phyloP scores from a whole-genome alignment of 2,329 filamentous ascomycete genomes.

The Clarireedia homoeocarpa region DNA sequence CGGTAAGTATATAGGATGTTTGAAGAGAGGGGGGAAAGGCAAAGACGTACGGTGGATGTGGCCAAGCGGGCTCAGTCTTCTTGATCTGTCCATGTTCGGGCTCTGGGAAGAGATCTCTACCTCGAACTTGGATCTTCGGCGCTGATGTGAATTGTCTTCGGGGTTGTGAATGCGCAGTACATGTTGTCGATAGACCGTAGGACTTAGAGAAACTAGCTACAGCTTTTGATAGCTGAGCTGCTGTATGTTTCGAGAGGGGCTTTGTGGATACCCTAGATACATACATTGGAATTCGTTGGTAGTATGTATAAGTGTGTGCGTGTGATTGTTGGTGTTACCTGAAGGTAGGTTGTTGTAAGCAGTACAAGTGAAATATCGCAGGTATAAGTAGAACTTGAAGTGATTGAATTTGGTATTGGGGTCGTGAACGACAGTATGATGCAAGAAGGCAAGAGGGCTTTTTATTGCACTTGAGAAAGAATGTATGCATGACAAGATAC shows the following conservation, averaged over 20 bases:
- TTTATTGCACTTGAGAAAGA: slow-evolving; percentile 4
- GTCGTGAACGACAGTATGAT: not conserved
- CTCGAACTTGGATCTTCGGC: slow-evolving; percentile 18
- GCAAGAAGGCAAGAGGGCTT: not conserved
- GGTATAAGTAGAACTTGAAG: not conserved
- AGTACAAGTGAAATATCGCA: not conserved
- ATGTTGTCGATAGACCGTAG: slow-evolving; percentile 14
- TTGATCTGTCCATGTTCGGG: slow-evolving; percentile 39
- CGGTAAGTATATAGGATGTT: not conserved
- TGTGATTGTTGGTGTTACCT: not conserved
- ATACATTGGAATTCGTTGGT: slow-evolving; percentile 19
- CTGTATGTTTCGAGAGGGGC: slow-evolving; percentile 20
- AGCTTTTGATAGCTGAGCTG: slow-evolving; percentile 23
- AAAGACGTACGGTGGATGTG: slow-evolving; percentile 29
- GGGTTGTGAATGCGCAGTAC: slow-evolving; percentile 11
- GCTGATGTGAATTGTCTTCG: slow-evolving; percentile 25
- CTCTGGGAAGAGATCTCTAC: slow-evolving; percentile 26
- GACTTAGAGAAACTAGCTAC: slow-evolving; percentile 20
- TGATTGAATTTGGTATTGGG: not conserved
- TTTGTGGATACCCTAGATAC: slow-evolving; percentile 21
- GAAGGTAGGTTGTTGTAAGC: not conserved
- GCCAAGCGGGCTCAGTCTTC: slow-evolving; percentile 58
- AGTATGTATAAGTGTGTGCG: not conserved
- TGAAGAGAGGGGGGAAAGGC: not conserved
- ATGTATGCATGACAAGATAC: not conserved